Conservation (phyloP, 345 rosid species). For the Gynandropsis gynandra region DNA sequence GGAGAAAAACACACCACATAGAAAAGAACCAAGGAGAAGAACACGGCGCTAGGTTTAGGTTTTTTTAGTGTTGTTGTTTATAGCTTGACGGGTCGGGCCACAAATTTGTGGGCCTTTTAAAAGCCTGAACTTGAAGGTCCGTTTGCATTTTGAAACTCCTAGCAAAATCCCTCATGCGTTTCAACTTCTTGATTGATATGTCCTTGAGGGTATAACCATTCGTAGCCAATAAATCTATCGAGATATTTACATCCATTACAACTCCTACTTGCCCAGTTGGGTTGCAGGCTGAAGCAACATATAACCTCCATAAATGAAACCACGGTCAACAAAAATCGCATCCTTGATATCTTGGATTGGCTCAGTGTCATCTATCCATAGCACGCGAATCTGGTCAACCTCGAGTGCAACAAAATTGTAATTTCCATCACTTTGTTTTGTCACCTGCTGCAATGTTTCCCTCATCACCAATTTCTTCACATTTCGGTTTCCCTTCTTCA, state of each 20-base stretch:
- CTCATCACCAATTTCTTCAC: slow-evolving; percentile 28
- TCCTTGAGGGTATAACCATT: slow-evolving; percentile 59
- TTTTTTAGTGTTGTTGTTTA: too few relatives aligned
- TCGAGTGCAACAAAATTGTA: slow-evolving; percentile 53
- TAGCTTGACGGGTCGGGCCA: too few relatives aligned
- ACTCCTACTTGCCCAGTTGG: slow-evolving; percentile 92
- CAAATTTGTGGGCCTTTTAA: too few relatives aligned
- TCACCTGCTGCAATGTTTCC: slow-evolving; percentile 29
- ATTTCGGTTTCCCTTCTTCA: slow-evolving; percentile 20
- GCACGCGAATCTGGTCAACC: slow-evolving; percentile 77
- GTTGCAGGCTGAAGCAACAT: slow-evolving; percentile 70
- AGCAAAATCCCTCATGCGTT: slow-evolving; percentile 80
- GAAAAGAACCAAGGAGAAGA: too few relatives aligned
- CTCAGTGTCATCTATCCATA: slow-evolving; percentile 76
- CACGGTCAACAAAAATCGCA: slow-evolving; percentile 71
- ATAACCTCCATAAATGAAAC: slow-evolving; percentile 89
- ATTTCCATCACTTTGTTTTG: slow-evolving; percentile 24
- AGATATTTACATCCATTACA: slow-evolving; percentile 63
- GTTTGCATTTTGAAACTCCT: too few relatives aligned
- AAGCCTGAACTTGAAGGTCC: too few relatives aligned
- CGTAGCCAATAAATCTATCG: slow-evolving; percentile 64
- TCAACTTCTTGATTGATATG: slow-evolving; percentile 59
- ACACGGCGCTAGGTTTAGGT: too few relatives aligned
- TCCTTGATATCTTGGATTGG: slow-evolving; percentile 54
- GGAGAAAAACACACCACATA: too few relatives aligned